Conservation (phyloP, 225 moss, liverwort and hornwort species). For the Asterella californica region DNA sequence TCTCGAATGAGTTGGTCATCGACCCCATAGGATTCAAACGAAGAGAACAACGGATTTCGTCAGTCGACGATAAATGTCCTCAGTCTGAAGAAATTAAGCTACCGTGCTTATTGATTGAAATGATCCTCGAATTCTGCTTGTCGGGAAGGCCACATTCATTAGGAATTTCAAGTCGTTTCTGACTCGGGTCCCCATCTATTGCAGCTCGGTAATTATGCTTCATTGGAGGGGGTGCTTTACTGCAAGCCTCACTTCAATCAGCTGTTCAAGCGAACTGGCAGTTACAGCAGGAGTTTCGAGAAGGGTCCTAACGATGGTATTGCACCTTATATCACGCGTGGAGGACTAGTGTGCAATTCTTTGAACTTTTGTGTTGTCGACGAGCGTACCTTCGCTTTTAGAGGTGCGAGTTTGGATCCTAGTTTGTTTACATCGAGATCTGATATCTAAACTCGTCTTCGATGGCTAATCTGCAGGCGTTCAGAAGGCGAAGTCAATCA, state of each 20-base stretch:
- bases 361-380: neutral
- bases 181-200: neutral
- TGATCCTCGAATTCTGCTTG: neutral
- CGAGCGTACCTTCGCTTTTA: neutral
- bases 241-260: conserved; percentile 99
- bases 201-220: conserved; percentile 97
- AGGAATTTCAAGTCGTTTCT: neutral
- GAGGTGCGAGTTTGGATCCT: too few relatives aligned
- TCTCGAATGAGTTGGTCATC: neutral
- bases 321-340: neutral
- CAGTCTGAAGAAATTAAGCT: neutral
- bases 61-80: neutral
- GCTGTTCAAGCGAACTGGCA: conserved; percentile 91
- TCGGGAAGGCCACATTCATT: neutral
- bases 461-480: conserved; percentile 20
- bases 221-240: conserved; percentile 87
- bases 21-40: neutral
- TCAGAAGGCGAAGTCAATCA: conserved; percentile 30
- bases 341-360: neutral
- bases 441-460: neutral
- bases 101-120: too few relatives aligned
- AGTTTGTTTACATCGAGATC: neutral
- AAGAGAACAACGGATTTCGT: neutral
- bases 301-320: conserved; percentile 51
- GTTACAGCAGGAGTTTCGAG: conserved; percentile 92